Base-by-base conservation (phyloP, 2,329 filamentous ascomycete species). In the Paracorniculantispora psalliotae region DNA sequence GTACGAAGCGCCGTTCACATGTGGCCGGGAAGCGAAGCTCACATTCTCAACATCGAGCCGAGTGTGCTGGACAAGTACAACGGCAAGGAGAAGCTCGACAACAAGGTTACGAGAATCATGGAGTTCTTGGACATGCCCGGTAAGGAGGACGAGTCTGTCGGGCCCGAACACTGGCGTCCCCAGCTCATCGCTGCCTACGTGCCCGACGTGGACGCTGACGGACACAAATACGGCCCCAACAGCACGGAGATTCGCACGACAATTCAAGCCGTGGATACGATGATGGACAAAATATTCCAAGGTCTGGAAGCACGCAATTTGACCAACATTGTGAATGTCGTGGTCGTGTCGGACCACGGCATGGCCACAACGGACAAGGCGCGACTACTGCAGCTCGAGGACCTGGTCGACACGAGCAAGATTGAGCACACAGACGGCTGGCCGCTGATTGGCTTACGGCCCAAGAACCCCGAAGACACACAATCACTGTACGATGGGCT, bases 11-110 rank as follows among this genome's bases (percentile, higher is more conserved):
- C 91, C 1, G 86, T 99, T 26, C 94, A 99, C 71, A 99, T 99
- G 94, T 99, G 94, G 94, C 94, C 94, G 1, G 94, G 94, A 2
- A 96, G 90, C 46, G 94, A 99, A 75, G 92, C 92, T 6, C 87
- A 91, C 70, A 89, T 96, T 61, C 80, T 85, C 13, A 79, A 81
- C n/a, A 78, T 87, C 19, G 86, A 92, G 63, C 91, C 92, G 2
- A 87, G 85, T 10, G 91, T 91, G 67, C 72, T 97, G 51, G 94
- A 97, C 75, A 88, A 86, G 66, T 99, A 84, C 75, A 93, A 96
- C 65, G 87, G 85, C 9, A 82, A 87, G 0, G 92, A 97, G 74
- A 70, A 78, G 33, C 80, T 99, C 1, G 71, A 83, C 0, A 83
- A 81, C 37, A 99, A 99, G 72, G 90, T 92, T 15, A 77, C 85